Evolutionary conservation across 208 protist species (phyloP).

Genomic region (Leishmania mexicana): DNA sequence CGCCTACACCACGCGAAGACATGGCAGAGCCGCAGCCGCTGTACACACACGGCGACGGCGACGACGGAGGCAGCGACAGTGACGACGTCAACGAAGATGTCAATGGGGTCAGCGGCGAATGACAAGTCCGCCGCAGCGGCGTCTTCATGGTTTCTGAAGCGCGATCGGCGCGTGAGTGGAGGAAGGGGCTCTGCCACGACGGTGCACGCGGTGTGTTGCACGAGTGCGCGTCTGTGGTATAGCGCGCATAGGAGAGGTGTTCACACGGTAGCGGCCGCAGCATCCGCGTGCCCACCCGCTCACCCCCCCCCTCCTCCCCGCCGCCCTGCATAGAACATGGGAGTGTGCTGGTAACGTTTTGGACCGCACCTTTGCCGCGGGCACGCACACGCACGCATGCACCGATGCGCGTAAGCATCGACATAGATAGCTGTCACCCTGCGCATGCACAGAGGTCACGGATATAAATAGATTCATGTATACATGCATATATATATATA

Average conservation of each 20-base stretch:
- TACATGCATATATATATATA: no score
- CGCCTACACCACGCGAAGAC: background rate
- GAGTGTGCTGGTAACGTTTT: background rate
- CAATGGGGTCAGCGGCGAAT: background rate
- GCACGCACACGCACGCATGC: background rate
- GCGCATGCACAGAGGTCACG: background rate
- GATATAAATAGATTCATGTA: no score
- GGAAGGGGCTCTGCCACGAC: background rate
- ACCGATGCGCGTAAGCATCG: background rate
- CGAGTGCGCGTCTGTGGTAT: background rate
- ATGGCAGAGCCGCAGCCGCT: background rate
- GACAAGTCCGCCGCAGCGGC: background rate
- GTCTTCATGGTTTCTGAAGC: background rate
- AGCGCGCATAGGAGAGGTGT: background rate
- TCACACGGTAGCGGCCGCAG: background rate
- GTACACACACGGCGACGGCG: conserved; percentile 2
- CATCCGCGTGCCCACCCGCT: background rate
- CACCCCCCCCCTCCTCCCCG: background rate
- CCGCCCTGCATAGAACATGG: background rate
- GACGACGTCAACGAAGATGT: background rate
- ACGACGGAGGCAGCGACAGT: background rate
- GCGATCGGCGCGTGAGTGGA: background rate
- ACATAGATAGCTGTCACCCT: background rate
- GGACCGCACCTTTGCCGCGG: background rate
- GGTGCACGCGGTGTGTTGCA: background rate